These are phyloP conservation scores for Annona squamosa DNA, from an alignment of 164 flowering plant species.

Conservation along the genomic window DNA sequence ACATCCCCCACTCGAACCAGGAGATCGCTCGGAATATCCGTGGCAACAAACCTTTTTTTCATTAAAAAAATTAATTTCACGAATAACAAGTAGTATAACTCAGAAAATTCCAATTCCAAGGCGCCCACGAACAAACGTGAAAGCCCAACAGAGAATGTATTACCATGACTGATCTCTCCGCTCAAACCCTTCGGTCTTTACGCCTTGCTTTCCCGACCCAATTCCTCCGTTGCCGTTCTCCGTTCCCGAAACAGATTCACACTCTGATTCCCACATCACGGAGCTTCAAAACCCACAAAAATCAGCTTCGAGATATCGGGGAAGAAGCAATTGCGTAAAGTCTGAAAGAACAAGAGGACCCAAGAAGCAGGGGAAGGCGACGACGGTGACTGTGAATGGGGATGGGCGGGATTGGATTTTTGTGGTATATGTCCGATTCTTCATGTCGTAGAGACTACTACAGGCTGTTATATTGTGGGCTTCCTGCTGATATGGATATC, in stretches of 20 bases:
- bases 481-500: not conserved
- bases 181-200: conserved; percentile 81
- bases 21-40: conserved; percentile 89
- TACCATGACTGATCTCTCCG: conserved; percentile 83
- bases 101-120: not conserved
- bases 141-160: not conserved
- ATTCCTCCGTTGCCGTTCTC: conserved; percentile 59
- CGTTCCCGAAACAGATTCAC: conserved; percentile 46
- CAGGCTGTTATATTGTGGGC: conserved; percentile 77
- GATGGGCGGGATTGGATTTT: conserved; percentile 65
- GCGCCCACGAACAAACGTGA: not conserved
- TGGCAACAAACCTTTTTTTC: conserved; percentile 61
- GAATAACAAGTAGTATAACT: not conserved
- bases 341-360: not conserved
- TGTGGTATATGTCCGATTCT: conserved; percentile 36
- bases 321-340: conserved; percentile 7
- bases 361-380: conserved; percentile 8
- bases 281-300: conserved; percentile 9
- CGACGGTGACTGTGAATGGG: conserved; percentile 15
- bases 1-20: conserved; percentile 63
- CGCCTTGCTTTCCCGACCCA: conserved; percentile 51
- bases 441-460: conserved; percentile 19
- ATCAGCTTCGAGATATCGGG: conserved; percentile 5
- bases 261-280: conserved; percentile 84
- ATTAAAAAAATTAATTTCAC: conserved; percentile 1